A percentile compares a stretch with the other conserved stretches of the same genome.
These are phyloP conservation scores for Calvatia gigantea DNA, from an alignment of 768 basidiomycete species.

Conservation along the genomic window DNA sequence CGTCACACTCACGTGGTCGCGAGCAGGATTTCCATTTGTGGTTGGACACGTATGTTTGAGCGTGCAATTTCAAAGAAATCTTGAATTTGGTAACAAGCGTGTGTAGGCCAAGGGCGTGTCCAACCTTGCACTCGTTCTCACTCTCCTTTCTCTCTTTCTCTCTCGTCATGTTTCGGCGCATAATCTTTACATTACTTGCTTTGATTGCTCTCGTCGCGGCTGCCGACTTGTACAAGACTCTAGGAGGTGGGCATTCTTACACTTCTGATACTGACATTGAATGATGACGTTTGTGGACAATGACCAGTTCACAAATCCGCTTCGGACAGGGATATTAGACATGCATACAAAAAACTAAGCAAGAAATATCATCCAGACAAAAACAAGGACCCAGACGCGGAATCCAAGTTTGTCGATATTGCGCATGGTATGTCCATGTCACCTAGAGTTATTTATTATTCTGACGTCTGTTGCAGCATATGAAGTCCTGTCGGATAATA, in stretches of 20 bases:
- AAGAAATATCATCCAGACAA: constrained; percentile 94
- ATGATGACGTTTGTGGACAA: constrained; percentile 12
- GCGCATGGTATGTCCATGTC: constrained; percentile 62
- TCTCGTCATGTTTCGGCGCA: constrained; percentile 32
- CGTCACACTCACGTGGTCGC: not conserved
- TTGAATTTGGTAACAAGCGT: constrained; percentile 4
- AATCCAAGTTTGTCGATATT: constrained; percentile 87
- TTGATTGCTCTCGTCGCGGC: constrained; percentile 42
- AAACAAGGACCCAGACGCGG: constrained; percentile 80
- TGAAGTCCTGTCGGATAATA: constrained; percentile 86
- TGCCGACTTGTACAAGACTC: constrained; percentile 75
- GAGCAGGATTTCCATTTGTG: not conserved
- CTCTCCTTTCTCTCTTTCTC: constrained; percentile 13
- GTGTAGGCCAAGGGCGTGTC: constrained; percentile 2
- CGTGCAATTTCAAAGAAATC: too few relatives aligned
- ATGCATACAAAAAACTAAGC: constrained; percentile 88
- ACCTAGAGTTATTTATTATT: not conserved
- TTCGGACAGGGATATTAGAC: constrained; percentile 84
- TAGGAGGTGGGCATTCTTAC: constrained; percentile 62
- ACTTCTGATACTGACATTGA: constrained; percentile 19
- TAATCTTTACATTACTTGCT: constrained; percentile 33
- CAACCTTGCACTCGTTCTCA: constrained; percentile 13
- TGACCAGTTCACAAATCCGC: constrained; percentile 65
- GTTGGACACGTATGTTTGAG: constrained; percentile 27
- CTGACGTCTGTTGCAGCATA: constrained; percentile 59